Base-by-base conservation (phyloP, 495 filamentous ascomycete species). In the Diplogelasinospora grovesii region DNA sequence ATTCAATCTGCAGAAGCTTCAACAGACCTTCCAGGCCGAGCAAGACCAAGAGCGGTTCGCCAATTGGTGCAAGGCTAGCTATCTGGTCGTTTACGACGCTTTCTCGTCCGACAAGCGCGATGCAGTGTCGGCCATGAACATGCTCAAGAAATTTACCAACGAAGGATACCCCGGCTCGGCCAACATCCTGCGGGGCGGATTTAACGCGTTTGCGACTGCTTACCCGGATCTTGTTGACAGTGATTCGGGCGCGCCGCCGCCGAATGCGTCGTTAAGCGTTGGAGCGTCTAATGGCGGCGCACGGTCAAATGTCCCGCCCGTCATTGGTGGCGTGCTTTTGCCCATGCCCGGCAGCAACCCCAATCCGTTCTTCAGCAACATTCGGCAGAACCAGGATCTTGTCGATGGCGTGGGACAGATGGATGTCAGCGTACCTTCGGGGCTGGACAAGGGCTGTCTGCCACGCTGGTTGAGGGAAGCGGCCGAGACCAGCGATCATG, bases 351-450 rank as follows among this genome's bases (percentile, higher is more conserved):
- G 81, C 39, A 67, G 68, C 41, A 73, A 78, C 2, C 71, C 77
- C 10, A 95, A 93, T 52, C 89, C 93, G 0, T 97, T 98, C 62
- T 98, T 97, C 64, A 77, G 78, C 41, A 96, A 95, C 46, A 97
- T 98, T 50, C 77, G 93, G 20, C 92, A 97, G 61, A 94, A 98
- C 46, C 92, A 95, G 79, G 92, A 98, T 56, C 64, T 98, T 27
- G 79, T 95, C 32, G 89, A 85, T 39, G 92, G 92, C 18, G 92
- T 98, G 28, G 92, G 92, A 0, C 89, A 95, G 54, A 81, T 97
- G 51, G 68, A 86, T 22, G 58, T 98, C 32, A 75, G 81, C 34
- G 59, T 83, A 31, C 92, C 92, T 0, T 50, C 73, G 25, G 61
- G 63, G 5, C 58, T 87, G 14, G 55, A 69, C 10, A 54, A 76